Conservation (phyloP, 129 eudicot species). For the Flaveria robusta region DNA sequence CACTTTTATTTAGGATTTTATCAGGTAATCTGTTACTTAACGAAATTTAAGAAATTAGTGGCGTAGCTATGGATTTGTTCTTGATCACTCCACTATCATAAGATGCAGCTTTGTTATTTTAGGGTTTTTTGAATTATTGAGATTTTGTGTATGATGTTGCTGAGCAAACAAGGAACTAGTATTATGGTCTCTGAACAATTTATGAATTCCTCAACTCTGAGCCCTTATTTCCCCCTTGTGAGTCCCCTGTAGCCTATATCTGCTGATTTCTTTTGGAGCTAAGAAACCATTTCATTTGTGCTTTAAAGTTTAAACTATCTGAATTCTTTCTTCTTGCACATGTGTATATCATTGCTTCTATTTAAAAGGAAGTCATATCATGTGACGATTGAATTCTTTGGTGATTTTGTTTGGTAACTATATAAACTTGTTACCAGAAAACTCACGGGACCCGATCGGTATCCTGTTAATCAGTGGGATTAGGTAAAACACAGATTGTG, state of each 20-base stretch:
- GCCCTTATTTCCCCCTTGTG: background rate
- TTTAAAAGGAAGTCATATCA: background rate
- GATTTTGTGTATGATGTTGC: slow-evolving; percentile 17
- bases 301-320: too few species aligned
- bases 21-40: slow-evolving; percentile 6
- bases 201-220: background rate
- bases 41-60: background rate
- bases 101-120: background rate
- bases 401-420: too few species aligned
- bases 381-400: background rate
- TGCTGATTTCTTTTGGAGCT: background rate
- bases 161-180: background rate
- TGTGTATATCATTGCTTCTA: background rate
- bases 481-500: too few species aligned
- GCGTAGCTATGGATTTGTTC: background rate
- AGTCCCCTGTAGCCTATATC: too few species aligned
- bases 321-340: background rate
- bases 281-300: background rate
- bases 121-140: background rate
- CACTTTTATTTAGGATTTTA: too few species aligned
- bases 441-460: too few species aligned
- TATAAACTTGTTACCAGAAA: too few species aligned
- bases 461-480: too few species aligned
- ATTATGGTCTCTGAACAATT: too few species aligned
- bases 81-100: slow-evolving; percentile 9